These are phyloP conservation scores for Mallotus nudiflorus DNA, from an alignment of 345 rosid genomes.

Conservation along the genomic window DNA sequence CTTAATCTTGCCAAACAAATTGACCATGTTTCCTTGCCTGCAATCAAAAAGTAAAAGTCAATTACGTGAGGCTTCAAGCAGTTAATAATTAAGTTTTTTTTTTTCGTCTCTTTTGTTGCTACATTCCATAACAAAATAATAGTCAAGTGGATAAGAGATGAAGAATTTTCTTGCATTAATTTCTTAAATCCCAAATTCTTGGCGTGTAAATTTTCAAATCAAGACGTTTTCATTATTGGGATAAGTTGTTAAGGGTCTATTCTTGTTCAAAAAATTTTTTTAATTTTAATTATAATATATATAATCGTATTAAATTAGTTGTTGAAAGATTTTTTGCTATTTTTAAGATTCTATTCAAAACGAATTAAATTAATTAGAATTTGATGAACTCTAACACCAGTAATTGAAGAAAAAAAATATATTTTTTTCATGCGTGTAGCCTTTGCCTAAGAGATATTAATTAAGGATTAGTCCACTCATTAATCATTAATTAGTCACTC, in stretches of 20 bases:
- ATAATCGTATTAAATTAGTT: too few relatives aligned
- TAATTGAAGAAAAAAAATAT: too few relatives aligned
- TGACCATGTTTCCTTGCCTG: constrained; percentile 19
- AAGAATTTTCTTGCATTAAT: not conserved
- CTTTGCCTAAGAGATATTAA: not conserved
- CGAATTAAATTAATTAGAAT: too few relatives aligned
- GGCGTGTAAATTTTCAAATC: not conserved
- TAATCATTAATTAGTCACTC: not conserved
- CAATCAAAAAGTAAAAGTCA: constrained; percentile 20
- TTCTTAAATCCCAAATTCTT: not conserved
- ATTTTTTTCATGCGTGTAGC: too few relatives aligned
- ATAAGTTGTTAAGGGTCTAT: too few relatives aligned
- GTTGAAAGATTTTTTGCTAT: not conserved
- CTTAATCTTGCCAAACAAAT: constrained; percentile 2
- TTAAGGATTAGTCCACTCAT: not conserved
- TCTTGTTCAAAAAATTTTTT: too few relatives aligned
- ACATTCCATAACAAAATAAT: constrained; percentile 6
- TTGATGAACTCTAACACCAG: too few relatives aligned
- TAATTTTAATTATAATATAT: too few relatives aligned
- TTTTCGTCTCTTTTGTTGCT: constrained; percentile 15
- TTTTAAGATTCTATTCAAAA: too few relatives aligned
- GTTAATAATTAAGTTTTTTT: not conserved
- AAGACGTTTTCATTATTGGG: not conserved
- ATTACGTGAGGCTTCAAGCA: constrained; percentile 20
- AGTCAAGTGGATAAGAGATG: not conserved